Base-by-base conservation (phyloP, 352 stramenopile species). In the Pythium volutum region DNA sequence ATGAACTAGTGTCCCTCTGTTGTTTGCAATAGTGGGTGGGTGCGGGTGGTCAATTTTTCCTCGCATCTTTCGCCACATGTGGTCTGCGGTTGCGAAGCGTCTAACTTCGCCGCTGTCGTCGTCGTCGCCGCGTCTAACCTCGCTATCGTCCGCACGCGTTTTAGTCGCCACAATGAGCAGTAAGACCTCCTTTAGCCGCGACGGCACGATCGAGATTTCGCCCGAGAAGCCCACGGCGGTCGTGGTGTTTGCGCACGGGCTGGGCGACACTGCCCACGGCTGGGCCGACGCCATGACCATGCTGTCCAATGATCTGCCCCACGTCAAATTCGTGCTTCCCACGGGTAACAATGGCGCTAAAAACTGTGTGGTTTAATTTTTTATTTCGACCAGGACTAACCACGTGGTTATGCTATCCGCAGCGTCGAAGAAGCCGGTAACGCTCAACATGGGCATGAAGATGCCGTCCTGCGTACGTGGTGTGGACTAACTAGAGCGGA, bases 381-480 rank as follows among this genome's bases (percentile, higher is more conserved):
- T 11, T 9, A 23, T 11, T 51, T 4, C 34, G 34, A 34, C 23
- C 22, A 39, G 22, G 23, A n/a, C 45, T 51, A 51, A 51, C 25
- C 15, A 22, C 16, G 26, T n/a, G 22, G 23, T 51, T 51, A 34
- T 51, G 41, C 10, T 18, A 20, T 20, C 6, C 10, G 23, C 22
- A 58, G 42, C 55, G 14, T 31, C 42, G 1, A 41, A 67, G 22
- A 87, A 91, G 77, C 93, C 94, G 2, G 95, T 99, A 41, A 97
- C 94, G 16, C 82, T 98, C 65, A 98, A 98, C 66, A 95, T 93
- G 75, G 94, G 95, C 43, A 96, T 97, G 80, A 64, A 73, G 4
- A 98, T 98, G 91, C 88, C 91, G 3, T 84, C 85, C 3, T 99
- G 96, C 93, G 79, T 88, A 52, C 43, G 73, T 68, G 2, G 70